Conservation (phyloP, 306 rosid genomes). For the Sphenostylis stenocarpa region DNA sequence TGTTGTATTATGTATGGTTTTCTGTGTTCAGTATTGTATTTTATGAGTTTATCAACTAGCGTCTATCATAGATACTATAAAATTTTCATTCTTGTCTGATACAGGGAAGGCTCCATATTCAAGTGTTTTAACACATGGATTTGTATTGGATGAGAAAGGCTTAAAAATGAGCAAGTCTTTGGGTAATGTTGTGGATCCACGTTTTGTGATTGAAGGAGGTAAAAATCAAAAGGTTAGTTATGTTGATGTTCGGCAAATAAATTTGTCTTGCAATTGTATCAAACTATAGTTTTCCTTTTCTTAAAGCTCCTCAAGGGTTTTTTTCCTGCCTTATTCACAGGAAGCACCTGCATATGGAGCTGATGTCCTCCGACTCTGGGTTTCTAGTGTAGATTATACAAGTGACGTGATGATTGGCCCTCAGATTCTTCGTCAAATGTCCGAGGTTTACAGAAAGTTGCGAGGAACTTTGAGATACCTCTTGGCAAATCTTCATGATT, state of each 20-base stretch:
- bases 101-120: conserved; percentile 97
- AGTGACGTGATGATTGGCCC: conserved; percentile 87
- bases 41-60: background rate
- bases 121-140: conserved; percentile 91
- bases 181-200: conserved; percentile 96
- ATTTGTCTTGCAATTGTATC: conserved; percentile 4
- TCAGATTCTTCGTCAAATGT: conserved; percentile 97
- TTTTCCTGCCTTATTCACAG: conserved; percentile 47
- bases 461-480: conserved; percentile 98
- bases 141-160: conserved; percentile 96
- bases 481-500: conserved; percentile 96
- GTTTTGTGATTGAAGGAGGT: conserved; percentile 87
- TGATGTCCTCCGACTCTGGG: conserved; percentile 96
- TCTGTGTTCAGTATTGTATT: background rate
- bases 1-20: background rate
- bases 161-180: conserved; percentile 98
- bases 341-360: conserved; percentile 97
- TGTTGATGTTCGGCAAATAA: background rate
- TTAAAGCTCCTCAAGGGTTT: conserved; percentile 22
- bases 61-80: conserved; percentile 16
- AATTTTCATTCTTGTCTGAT: conserved; percentile 33
- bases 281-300: conserved; percentile 22
- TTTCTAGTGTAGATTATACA: conserved; percentile 96
- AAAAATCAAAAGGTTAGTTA: conserved; percentile 81
- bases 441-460: conserved; percentile 90